Evolutionary conservation across 176 grass and related monocot genomes (phyloP), one percentile per base, ranked within the genome.

Genomic region (Aegilops umbellulata): DNA sequence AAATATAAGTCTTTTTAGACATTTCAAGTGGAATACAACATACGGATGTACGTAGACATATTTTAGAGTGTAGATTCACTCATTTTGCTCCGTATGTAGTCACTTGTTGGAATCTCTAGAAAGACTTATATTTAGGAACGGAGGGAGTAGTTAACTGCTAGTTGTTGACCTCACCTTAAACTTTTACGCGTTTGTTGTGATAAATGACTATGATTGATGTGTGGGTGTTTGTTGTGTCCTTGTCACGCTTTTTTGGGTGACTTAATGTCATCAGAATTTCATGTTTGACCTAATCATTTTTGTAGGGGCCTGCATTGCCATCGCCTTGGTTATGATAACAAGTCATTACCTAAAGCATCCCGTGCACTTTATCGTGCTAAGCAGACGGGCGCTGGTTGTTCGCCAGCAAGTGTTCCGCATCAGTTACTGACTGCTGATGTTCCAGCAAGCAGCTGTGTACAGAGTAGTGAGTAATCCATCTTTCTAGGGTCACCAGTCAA

Each of bases 281-380:
- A 84, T 84, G 5, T 5, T 53, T 53, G 49, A 53, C 31, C 60
- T 84, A 13, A 81, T 75, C 74, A 11, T 78, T 83, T 69, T 31
- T 77, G 15, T 76, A 97, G 95, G 95, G 95, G 82, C 65, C 70
- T 97, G 32, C 91, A 97, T 86, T 93, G 91, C 71, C 95, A 97
- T 80, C 87, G 82, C 58, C 79, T 97, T 84, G 95, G 95, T 42
- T 97, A 97, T 82, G 90, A 91, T 64, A 97, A 97, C 49, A 97
- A 97, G 74, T 88, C 86, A 63, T 80, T 88, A 71, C 84, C 89
- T 70, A 83, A 90, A 93, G 72, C 87, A 85, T 71, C 86, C 79
- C 79, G 88, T 86, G 84, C 84, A 86, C 47, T 81, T 65, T 60
- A 80, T 76, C 85, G 76, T 39, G 60, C 35, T 51, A 91, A 79